Conservation (phyloP, 169 alveolate species). For the Cryptosporidium parvum region DNA sequence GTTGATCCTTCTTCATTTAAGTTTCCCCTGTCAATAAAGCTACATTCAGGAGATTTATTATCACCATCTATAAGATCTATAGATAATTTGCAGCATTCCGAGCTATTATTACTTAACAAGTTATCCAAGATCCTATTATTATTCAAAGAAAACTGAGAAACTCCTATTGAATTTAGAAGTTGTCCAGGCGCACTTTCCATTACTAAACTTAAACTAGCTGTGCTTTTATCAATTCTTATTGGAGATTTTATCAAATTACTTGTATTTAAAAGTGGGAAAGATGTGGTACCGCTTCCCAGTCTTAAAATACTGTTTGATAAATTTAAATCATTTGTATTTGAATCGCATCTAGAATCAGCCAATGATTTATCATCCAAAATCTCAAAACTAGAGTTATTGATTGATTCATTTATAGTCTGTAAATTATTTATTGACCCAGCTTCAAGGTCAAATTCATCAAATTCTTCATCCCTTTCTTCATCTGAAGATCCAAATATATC, state of each 20-base stretch:
- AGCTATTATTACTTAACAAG: neutral
- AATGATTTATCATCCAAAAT: slow-evolving; percentile 8
- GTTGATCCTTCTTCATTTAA: neutral
- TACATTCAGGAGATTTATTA: neutral
- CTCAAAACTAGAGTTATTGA: slow-evolving; percentile 18
- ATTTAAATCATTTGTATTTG: slow-evolving; percentile 2
- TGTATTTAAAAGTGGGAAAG: slow-evolving; percentile 37
- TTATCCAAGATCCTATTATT: slow-evolving; percentile 10
- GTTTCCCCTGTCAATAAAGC: neutral
- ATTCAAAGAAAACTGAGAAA: slow-evolving; percentile 27
- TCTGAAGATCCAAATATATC: slow-evolving; percentile 21
- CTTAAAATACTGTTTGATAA: neutral
- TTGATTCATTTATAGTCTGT: neutral
- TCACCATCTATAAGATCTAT: slow-evolving; percentile 13
- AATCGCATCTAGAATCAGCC: neutral
- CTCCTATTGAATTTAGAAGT: slow-evolving; percentile 48
- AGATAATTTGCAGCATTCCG: slow-evolving; percentile 1
- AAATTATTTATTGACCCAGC: neutral
- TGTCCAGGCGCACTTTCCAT: slow-evolving; percentile 73
- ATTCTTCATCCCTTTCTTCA: slow-evolving; percentile 32
- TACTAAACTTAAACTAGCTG: slow-evolving; percentile 53
- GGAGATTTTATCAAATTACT: slow-evolving; percentile 41
- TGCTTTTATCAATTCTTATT: slow-evolving; percentile 66
- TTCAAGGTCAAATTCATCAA: slow-evolving; percentile 40
- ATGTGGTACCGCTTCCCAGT: slow-evolving; percentile 1